Percentiles rank a stretch among this genome's conserved stretches.
Evolutionary conservation across 257 asterid species (phyloP).

Genomic region (Solanum peruvianum): DNA sequence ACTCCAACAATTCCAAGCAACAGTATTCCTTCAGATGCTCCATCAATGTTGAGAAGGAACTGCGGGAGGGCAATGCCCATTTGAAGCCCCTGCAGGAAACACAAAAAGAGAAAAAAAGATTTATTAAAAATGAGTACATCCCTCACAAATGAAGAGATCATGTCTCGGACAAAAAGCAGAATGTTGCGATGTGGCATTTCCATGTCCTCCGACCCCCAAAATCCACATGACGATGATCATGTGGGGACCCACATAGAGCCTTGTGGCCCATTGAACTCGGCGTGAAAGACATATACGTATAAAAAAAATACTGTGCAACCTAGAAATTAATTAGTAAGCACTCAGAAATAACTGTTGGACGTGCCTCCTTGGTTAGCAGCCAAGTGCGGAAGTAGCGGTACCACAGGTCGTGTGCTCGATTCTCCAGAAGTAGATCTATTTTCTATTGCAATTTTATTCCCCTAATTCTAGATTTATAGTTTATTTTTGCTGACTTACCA

Average conservation of each 20-base stretch:
- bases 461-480: neutral
- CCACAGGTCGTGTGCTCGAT: neutral
- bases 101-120: neutral
- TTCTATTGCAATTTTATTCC: neutral
- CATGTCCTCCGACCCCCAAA: neutral
- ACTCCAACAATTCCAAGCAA: constrained; percentile 96
- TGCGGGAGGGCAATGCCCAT: constrained; percentile 99
- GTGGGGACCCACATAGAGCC: neutral
- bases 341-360: neutral
- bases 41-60: constrained; percentile 83
- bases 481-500: neutral
- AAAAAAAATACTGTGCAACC: neutral
- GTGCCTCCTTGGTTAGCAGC: neutral
- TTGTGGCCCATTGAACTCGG: neutral
- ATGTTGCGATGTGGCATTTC: neutral
- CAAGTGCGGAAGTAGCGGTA: neutral
- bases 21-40: constrained; percentile 89
- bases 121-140: neutral
- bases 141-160: neutral
- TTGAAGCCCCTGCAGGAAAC: constrained; percentile 61
- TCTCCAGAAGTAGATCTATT: neutral
- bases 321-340: neutral
- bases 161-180: neutral
- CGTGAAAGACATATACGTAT: neutral
- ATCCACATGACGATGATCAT: neutral